A percentile compares a stretch with the other conserved stretches of the same genome.
phyloP scores from a whole-genome alignment of 179 eudicot genomes.

The Drosera spatulata region DNA sequence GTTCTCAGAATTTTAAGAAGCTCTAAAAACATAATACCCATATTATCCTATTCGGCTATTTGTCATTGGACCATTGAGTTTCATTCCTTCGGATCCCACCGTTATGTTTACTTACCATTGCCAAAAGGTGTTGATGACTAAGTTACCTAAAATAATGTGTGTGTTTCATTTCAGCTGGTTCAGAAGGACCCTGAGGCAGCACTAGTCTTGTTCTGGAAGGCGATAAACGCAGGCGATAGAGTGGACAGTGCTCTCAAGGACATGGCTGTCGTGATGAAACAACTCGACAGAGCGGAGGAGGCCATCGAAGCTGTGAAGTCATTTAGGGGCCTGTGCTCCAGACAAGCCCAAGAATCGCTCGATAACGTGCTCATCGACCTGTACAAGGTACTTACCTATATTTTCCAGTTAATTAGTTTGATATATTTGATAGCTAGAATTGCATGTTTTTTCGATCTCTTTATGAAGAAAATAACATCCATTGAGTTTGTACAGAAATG shows the following conservation, averaged over 20 bases:
- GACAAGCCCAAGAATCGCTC: constrained; percentile 71
- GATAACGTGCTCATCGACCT: constrained; percentile 78
- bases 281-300: constrained; percentile 68
- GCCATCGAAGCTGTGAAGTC: constrained; percentile 89
- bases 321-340: constrained; percentile 73
- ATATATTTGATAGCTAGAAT: neutral
- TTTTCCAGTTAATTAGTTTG: neutral
- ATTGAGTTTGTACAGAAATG: constrained; percentile 33
- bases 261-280: constrained; percentile 93
- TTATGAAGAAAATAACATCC: no score
- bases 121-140: neutral
- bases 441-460: no score
- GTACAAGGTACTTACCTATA: constrained; percentile 45
- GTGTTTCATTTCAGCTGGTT: constrained; percentile 35
- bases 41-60: no score
- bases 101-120: no score
- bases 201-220: constrained; percentile 72
- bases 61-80: no score
- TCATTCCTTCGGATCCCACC: no score
- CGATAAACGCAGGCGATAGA: constrained; percentile 85
- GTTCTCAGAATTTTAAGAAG: no score
- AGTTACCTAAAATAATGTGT: neutral
- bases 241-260: constrained; percentile 91
- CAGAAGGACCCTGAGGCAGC: constrained; percentile 83
- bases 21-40: no score